Evolutionary conservation across 1,284 basidiomycete genomes (phyloP), one percentile per base, ranked within the genome.

Genomic region (Dichomitus squalens): DNA sequence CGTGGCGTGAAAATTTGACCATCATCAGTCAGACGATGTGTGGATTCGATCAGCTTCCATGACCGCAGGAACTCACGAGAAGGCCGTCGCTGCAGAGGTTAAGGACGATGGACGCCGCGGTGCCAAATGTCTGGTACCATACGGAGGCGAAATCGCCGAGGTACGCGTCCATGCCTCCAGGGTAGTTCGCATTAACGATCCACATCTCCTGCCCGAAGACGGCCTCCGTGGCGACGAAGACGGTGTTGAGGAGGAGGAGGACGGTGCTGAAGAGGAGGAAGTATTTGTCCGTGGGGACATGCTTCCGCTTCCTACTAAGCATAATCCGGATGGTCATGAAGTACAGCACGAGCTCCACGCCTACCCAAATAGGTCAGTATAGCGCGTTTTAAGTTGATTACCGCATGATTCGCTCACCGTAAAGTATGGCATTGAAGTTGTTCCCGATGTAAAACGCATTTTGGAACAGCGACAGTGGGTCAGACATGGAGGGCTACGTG

Each of bases 191-290:
- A 40, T 62, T 55, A 1, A 54, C 48, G 14, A 64, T 54, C 60
- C 60, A 64, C 60, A 60, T 60, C 53, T 62, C 53, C 25, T 60
- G 48, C 2, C 63, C 63, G 41, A 64, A 64, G 4, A 59, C 27
- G 20, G 38, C 47, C 14, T 62, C 40, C 5, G 52, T 49, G 47
- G 52, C 23, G 44, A 60, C 33, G 14, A 25, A 57, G 21, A 62
- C 58, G 8, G 63, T 64, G 44, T 54, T 58, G 27, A 62, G 49
- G 39, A 51, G 20, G 1, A 64, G 41, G 6, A 64, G 47, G 3
- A 33, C 48, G 2, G 60, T 64, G 53, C 63, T 58, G 49, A 64
- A 53, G n/a, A 41, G 23, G 7, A 58, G 23, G 53, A 60, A 56
- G 21, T 49, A 48, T 33, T 46, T 60, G 56, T 63, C 53, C 31